These are phyloP conservation scores for Thelephora terrestris DNA, from an alignment of 1,284 basidiomycete species.

Conservation along the genomic window DNA sequence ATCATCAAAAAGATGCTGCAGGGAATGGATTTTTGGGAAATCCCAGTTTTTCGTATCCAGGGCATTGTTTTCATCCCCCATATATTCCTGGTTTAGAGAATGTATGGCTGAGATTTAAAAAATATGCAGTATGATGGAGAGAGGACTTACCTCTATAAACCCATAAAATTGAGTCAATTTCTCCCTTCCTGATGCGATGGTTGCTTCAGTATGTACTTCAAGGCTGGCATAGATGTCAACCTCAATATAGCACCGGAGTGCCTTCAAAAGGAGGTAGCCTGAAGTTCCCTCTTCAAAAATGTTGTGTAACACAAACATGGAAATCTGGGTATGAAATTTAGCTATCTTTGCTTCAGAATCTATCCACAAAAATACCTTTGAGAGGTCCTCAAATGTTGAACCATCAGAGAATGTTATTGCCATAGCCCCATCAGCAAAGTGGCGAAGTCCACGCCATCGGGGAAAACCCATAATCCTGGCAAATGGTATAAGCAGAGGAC, in stretches of 20 bases:
- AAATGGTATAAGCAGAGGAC: neutral
- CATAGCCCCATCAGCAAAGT: slow-evolving; percentile 24
- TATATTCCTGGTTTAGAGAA: slow-evolving; percentile 11
- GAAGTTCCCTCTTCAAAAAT: slow-evolving; percentile 12
- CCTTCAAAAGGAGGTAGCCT: slow-evolving; percentile 17
- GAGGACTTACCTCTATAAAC: slow-evolving; percentile 16
- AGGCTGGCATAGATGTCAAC: slow-evolving; percentile 22
- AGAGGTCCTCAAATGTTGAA: slow-evolving; percentile 27
- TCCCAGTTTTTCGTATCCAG: slow-evolving; percentile 13
- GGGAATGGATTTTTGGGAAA: slow-evolving; percentile 26
- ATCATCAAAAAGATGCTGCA: slow-evolving; percentile 22
- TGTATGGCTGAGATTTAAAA: neutral
- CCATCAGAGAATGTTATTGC: slow-evolving; percentile 26
- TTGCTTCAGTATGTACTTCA: slow-evolving; percentile 23
- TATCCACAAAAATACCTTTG: slow-evolving; percentile 23
- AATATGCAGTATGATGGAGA: slow-evolving; percentile 3
- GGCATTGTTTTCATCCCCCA: neutral
- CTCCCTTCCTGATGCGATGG: slow-evolving; percentile 16
- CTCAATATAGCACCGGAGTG: slow-evolving; percentile 20
- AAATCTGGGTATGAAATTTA: slow-evolving; percentile 12
- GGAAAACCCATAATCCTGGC: slow-evolving; percentile 18
- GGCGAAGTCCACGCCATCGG: slow-evolving; percentile 25
- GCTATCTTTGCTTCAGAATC: neutral
- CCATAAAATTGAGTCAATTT: slow-evolving; percentile 14
- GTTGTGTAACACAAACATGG: slow-evolving; percentile 22